Evolutionary conservation across 768 basidiomycete genomes (phyloP).

Genomic region (Boletus reticuloceps): DNA sequence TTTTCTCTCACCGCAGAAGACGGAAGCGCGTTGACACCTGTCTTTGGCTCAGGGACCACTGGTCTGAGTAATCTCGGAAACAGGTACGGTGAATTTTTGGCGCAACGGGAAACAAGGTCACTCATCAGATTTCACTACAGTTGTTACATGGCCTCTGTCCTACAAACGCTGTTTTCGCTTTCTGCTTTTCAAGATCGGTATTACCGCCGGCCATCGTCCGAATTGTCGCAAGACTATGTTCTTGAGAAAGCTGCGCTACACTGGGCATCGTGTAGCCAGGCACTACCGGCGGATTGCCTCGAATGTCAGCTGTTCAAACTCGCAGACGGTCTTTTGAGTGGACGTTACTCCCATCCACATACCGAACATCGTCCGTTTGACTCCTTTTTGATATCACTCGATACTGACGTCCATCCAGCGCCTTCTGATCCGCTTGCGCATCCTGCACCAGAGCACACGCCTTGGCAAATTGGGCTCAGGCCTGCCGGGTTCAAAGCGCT

Average conservation of each 20-base stretch:
- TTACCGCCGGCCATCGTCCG: conserved; percentile 28
- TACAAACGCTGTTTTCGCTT: conserved; percentile 85
- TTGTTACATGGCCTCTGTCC: conserved; percentile 95
- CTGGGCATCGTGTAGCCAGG: conserved; percentile 56
- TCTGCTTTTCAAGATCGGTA: conserved; percentile 76
- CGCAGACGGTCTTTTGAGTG: conserved; percentile 89
- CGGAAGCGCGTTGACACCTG: conserved; percentile 81
- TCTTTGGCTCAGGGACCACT: conserved; percentile 87
- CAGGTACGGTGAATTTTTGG: conserved; percentile 47
- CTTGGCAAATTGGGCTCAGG: conserved; percentile 72
- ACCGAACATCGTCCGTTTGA: conserved; percentile 25
- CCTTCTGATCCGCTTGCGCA: conserved; percentile 35
- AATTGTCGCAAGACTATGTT: conserved; percentile 6
- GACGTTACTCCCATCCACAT: conserved; percentile 78
- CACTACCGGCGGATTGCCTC: conserved; percentile 80
- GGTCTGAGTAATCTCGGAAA: conserved; percentile 93
- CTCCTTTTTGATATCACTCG: conserved; percentile 2
- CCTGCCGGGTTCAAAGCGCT: conserved; percentile 85
- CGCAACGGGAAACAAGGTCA: not conserved
- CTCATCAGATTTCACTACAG: conserved; percentile 37
- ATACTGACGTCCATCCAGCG: conserved; percentile 15
- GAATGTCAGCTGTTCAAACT: conserved; percentile 95
- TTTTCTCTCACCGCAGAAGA: conserved; percentile 87
- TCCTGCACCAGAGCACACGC: conserved; percentile 19
- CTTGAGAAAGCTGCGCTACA: conserved; percentile 46